phyloP scores from a whole-genome alignment of 495 filamentous ascomycete species.

The Neurospora tetraspora region DNA sequence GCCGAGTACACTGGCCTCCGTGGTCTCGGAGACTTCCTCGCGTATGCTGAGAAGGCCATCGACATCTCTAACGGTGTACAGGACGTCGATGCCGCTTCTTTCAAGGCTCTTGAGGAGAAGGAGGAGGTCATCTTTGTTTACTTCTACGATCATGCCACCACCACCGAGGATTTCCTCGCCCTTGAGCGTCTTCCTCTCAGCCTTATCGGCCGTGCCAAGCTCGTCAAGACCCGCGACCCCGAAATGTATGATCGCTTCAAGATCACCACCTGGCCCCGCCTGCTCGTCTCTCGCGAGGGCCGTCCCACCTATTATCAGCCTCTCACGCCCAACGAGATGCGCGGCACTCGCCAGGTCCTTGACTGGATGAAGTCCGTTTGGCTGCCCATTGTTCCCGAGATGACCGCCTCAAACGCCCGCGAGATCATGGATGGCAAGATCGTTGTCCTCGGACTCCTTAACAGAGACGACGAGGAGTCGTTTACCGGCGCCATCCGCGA shows the following conservation, averaged over 20 bases:
- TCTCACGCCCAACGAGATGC: conserved; percentile 78
- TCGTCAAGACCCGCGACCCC: conserved; percentile 78
- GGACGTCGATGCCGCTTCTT: conserved; percentile 64
- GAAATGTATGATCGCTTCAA: conserved; percentile 71
- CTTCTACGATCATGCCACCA: conserved; percentile 93
- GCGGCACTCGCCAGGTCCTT: conserved; percentile 70
- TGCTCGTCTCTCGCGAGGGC: conserved; percentile 83
- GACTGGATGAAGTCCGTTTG: conserved; percentile 93
- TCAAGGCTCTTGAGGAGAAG: conserved; percentile 80
- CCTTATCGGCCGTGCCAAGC: conserved; percentile 80
- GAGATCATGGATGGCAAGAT: conserved; percentile 92
- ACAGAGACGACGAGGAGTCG: conserved; percentile 66
- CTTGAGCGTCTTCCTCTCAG: conserved; percentile 76
- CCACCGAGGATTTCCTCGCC: conserved; percentile 79
- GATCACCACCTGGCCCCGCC: conserved; percentile 87
- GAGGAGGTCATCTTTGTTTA: conserved; percentile 95
- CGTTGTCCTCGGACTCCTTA: conserved; percentile 85
- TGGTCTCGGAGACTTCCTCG: conserved; percentile 81
- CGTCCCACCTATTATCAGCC: conserved; percentile 79
- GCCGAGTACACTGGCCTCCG: conserved; percentile 90
- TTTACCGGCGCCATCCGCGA: conserved; percentile 73
- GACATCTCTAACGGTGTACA: conserved; percentile 65
- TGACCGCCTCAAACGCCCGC: conserved; percentile 79
- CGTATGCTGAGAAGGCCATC: conserved; percentile 77
- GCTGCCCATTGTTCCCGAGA: conserved; percentile 94